phyloP scores from a whole-genome alignment of 1,139 yeast species.

The Candida sanyaensis region DNA sequence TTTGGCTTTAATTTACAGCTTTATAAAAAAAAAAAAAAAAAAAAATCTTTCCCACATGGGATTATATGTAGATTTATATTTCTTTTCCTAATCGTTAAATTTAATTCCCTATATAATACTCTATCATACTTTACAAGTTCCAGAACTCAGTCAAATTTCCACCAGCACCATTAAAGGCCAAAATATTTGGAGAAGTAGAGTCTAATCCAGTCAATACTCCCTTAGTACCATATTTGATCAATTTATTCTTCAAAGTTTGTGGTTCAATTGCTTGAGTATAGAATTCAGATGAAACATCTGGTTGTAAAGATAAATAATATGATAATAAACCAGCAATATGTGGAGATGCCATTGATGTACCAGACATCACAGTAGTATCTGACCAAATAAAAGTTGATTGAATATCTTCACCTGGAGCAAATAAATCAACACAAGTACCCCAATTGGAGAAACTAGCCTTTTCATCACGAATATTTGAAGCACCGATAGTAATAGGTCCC shows the following conservation, averaged over 20 bases:
- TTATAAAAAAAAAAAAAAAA: no score
- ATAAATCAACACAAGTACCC: conserved; percentile 83
- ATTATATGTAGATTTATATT: background rate
- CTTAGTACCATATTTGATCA: conserved; percentile 78
- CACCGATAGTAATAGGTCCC: conserved; percentile 80
- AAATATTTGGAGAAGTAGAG: conserved; percentile 81
- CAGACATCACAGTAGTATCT: conserved; percentile 68
- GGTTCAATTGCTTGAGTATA: conserved; percentile 70
- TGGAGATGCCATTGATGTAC: conserved; percentile 99
- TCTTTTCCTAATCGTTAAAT: conserved; percentile 8
- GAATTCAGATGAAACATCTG: conserved; percentile 77
- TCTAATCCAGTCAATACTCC: conserved; percentile 57
- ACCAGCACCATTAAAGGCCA: conserved; percentile 94
- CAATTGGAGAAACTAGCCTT: conserved; percentile 82
- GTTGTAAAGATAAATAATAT: conserved; percentile 89
- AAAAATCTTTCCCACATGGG: no score
- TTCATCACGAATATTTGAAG: conserved; percentile 71
- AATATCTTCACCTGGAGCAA: conserved; percentile 83
- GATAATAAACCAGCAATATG: conserved; percentile 90
- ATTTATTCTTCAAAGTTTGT: conserved; percentile 82
- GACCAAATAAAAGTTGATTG: conserved; percentile 88
- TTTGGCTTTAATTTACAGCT: no score
- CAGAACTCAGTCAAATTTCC: conserved; percentile 75
- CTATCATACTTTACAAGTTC: conserved; percentile 24
- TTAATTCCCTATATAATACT: no score